A percentile compares a stretch with the other conserved stretches of the same genome.
phyloP scores from a whole-genome alignment of 164 flowering plant species.

The Vitis amurensis region DNA sequence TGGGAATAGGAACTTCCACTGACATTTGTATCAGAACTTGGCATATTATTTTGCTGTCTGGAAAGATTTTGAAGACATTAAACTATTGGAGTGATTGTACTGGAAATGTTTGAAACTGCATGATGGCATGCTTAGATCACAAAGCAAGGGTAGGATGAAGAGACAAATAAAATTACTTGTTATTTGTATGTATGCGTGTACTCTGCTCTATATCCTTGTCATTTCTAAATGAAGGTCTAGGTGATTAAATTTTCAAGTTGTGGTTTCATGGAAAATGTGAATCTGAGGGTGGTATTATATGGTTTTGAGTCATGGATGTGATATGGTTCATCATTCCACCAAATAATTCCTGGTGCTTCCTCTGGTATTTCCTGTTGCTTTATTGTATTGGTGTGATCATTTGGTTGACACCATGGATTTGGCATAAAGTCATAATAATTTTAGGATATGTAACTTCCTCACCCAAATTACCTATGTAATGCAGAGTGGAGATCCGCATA shows the following conservation, averaged over 20 bases:
- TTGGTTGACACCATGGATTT: background rate
- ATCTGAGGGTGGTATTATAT: background rate
- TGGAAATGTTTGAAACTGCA: background rate
- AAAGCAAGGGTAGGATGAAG: background rate
- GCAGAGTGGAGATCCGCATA: slow-evolving; percentile 64
- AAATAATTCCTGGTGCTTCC: background rate
- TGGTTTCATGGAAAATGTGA: background rate
- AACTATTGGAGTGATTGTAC: background rate
- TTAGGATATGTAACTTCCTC: background rate
- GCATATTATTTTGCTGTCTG: background rate
- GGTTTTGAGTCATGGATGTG: background rate
- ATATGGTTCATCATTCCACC: background rate
- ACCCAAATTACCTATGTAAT: slow-evolving; percentile 1
- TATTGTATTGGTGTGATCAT: background rate
- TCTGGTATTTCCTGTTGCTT: background rate
- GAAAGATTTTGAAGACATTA: background rate
- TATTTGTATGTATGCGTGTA: background rate
- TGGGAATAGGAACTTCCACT: background rate
- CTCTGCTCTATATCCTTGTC: no score
- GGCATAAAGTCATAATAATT: background rate
- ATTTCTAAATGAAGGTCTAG: background rate
- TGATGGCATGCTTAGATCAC: no score
- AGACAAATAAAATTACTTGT: background rate
- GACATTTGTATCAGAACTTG: background rate
- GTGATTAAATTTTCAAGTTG: background rate